phyloP scores from a whole-genome alignment of 2,329 filamentous ascomycete genomes.

The Seiridium cupressi region DNA sequence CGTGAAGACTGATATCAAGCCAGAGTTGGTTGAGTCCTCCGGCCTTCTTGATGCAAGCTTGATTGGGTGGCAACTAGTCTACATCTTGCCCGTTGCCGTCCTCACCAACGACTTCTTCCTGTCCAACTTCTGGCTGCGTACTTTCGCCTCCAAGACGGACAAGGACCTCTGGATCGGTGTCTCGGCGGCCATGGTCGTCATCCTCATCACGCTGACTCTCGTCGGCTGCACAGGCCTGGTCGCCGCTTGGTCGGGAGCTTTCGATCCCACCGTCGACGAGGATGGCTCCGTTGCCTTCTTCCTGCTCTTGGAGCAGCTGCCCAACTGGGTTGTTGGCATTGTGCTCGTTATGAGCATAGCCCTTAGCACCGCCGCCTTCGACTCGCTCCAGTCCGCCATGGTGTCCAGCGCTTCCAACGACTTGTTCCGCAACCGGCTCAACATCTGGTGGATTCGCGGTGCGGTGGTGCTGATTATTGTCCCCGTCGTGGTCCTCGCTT shows the following conservation, averaged over 20 bases:
- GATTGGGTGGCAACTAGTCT: constrained; percentile 81
- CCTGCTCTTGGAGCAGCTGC: constrained; percentile 67
- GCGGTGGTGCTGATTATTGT: constrained; percentile 71
- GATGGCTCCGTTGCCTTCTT: constrained; percentile 73
- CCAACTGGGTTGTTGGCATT: constrained; percentile 78
- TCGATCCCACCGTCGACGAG: constrained; percentile 52
- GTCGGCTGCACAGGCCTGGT: constrained; percentile 73
- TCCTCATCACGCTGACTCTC: constrained; percentile 69
- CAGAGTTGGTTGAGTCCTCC: constrained; percentile 64
- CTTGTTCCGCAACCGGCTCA: constrained; percentile 77
- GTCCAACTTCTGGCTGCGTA: constrained; percentile 80
- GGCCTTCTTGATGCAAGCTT: constrained; percentile 67
- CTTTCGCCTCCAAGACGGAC: constrained; percentile 78
- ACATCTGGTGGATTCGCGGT: constrained; percentile 70
- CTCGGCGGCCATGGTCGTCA: constrained; percentile 61
- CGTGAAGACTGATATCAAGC: constrained; percentile 70
- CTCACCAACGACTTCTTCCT: constrained; percentile 86
- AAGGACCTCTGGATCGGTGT: constrained; percentile 75
- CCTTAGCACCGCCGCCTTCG: constrained; percentile 75
- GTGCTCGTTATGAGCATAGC: constrained; percentile 78
- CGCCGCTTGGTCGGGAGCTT: constrained; percentile 75
- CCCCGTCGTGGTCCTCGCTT: constrained; percentile 70
- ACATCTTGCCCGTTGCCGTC: constrained; percentile 79
- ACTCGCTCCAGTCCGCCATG: constrained; percentile 80
- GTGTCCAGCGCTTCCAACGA: constrained; percentile 84